Percentiles rank a stretch among this genome's conserved stretches.
phyloP scores from a whole-genome alignment of 169 alveolate species.

The Plasmodium ovale region DNA sequence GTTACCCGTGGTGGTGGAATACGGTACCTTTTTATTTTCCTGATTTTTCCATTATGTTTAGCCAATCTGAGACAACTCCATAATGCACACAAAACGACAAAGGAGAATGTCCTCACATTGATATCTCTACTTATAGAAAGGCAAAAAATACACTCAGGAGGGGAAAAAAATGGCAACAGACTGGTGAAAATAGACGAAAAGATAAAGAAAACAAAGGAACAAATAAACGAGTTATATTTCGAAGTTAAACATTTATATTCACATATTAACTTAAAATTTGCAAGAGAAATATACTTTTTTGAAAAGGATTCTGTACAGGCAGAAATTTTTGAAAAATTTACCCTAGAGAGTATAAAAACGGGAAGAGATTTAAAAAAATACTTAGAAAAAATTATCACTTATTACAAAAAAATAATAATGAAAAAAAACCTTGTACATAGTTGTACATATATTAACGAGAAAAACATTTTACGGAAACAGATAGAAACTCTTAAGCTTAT shows the following conservation, averaged over 20 bases:
- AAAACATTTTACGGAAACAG: conserved; percentile 23
- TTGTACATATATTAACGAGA: conserved; percentile 15
- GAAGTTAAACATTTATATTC: conserved; percentile 17
- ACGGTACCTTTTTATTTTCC: not conserved
- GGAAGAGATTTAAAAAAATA: not conserved
- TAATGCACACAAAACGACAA: not conserved
- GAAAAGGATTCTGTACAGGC: not conserved
- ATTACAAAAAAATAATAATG: conserved; percentile 18
- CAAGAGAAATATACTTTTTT: conserved; percentile 19
- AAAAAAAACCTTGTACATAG: not conserved
- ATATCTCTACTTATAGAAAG: conserved; percentile 5
- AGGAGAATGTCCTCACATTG: not conserved
- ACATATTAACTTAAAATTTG: conserved; percentile 5
- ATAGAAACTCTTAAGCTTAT: conserved; percentile 16
- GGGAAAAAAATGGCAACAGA: not conserved
- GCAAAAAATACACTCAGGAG: conserved; percentile 2
- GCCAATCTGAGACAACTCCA: too few species aligned
- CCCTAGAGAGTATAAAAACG: conserved; percentile 17
- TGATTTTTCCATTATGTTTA: not conserved
- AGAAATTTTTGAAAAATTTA: not conserved
- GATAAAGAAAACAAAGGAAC: not conserved
- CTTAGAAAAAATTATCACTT: not conserved
- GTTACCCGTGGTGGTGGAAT: too few species aligned
- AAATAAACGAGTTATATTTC: not conserved
- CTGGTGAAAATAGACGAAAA: conserved; percentile 7